phyloP scores from a whole-genome alignment of 2,329 filamentous ascomycete genomes.

The Hypomyces perniciosus region DNA sequence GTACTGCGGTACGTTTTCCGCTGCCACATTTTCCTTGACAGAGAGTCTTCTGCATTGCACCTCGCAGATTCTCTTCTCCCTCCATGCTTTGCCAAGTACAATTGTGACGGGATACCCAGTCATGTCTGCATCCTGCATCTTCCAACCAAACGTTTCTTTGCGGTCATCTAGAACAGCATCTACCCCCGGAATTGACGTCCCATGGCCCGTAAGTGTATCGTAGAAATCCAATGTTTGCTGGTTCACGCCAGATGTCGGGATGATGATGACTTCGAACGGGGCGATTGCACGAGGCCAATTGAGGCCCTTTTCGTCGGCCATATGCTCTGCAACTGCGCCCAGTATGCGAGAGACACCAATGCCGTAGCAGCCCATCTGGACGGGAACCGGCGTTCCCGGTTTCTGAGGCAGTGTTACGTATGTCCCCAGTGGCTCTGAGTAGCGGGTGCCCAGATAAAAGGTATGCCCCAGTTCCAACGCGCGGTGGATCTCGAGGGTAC shows the following conservation, averaged over 20 bases:
- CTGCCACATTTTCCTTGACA: slow-evolving; percentile 52
- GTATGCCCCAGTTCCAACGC: slow-evolving; percentile 93
- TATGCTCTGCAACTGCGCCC: slow-evolving; percentile 72
- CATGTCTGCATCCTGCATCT: slow-evolving; percentile 82
- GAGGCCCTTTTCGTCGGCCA: slow-evolving; percentile 66
- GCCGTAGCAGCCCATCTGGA: slow-evolving; percentile 96
- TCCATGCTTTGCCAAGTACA: slow-evolving; percentile 69
- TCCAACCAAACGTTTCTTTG: slow-evolving; percentile 66
- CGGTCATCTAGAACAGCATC: slow-evolving; percentile 75
- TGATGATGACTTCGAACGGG: slow-evolving; percentile 70
- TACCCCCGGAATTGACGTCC: slow-evolving; percentile 25
- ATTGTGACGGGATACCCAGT: slow-evolving; percentile 83
- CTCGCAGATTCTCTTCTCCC: slow-evolving; percentile 54
- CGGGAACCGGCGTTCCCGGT: slow-evolving; percentile 37
- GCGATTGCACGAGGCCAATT: slow-evolving; percentile 86
- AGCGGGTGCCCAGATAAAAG: slow-evolving; percentile 86
- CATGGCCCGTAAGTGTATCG: slow-evolving; percentile 44
- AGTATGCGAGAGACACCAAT: slow-evolving; percentile 91
- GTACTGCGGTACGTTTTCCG: slow-evolving; percentile 38
- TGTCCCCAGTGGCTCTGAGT: slow-evolving; percentile 69
- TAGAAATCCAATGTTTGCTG: slow-evolving; percentile 54
- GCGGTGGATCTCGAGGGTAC: slow-evolving; percentile 57
- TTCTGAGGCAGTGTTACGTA: slow-evolving; percentile 40
- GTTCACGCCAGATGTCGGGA: slow-evolving; percentile 45
- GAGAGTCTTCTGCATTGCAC: slow-evolving; percentile 70